These are phyloP conservation scores for Magnolia officinalis DNA, from an alignment of 164 flowering plant genomes.

Conservation along the genomic window DNA sequence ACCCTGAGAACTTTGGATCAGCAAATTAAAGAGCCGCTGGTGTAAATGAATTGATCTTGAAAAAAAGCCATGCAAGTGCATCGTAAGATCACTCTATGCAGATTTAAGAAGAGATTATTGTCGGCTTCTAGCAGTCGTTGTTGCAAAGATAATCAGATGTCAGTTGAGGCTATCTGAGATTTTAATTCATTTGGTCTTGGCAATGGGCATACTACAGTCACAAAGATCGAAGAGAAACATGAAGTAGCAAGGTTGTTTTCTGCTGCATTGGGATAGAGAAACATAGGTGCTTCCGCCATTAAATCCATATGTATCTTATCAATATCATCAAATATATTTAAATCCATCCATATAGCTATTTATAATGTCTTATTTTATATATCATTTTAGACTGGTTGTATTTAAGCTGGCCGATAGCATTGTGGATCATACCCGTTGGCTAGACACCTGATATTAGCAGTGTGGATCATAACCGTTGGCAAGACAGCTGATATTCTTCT, in stretches of 20 bases:
- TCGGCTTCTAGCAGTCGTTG: not conserved
- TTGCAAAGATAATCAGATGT: not conserved
- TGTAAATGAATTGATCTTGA: no score
- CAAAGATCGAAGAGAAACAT: not conserved
- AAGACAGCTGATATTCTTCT: no score
- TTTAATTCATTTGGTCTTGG: not conserved
- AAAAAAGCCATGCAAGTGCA: no score
- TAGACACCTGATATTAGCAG: no score
- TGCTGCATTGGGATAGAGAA: not conserved
- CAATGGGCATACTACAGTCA: not conserved
- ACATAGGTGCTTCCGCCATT: not conserved
- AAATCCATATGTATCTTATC: no score
- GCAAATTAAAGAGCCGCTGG: slow-evolving; percentile 40
- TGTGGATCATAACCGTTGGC: no score
- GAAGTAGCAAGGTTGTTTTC: not conserved
- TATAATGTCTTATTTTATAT: no score
- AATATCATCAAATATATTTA: no score
- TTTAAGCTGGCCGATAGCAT: no score
- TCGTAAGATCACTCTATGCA: not conserved
- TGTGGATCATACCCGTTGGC: no score
- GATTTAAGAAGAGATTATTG: not conserved
- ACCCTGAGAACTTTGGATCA: slow-evolving; percentile 34
- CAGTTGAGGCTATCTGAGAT: not conserved
- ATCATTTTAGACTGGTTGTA: no score
- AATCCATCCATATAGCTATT: no score